Evolutionary conservation across 106 monocot species (phyloP).

Genomic region (Dactylorhiza incarnata): DNA sequence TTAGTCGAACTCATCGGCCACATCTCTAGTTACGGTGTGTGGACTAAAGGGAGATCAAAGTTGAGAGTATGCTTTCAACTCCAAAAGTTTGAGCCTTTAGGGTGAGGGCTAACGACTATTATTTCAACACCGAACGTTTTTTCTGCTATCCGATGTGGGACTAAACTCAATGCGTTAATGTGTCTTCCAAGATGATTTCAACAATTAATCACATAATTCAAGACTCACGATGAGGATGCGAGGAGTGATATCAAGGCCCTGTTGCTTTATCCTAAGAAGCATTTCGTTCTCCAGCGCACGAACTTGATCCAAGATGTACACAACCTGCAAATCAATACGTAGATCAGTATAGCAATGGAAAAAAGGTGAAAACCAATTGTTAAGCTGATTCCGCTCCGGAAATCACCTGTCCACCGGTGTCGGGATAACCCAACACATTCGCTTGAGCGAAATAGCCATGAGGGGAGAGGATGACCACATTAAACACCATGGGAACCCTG

Average conservation of each 20-base stretch:
- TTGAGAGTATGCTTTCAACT: too few relatives aligned
- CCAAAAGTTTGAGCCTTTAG: too few relatives aligned
- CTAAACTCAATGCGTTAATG: too few relatives aligned
- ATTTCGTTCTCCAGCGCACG: slow-evolving; percentile 89
- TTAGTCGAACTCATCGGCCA: too few relatives aligned
- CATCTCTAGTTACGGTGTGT: too few relatives aligned
- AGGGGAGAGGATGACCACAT: slow-evolving; percentile 92
- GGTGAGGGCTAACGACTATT: too few relatives aligned
- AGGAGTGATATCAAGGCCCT: slow-evolving; percentile 78
- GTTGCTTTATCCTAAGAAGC: slow-evolving; percentile 81
- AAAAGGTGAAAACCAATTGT: background rate
- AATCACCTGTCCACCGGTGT: slow-evolving; percentile 93
- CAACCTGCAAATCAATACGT: slow-evolving; percentile 39
- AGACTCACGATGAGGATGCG: slow-evolving; percentile 80
- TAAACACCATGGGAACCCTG: slow-evolving; percentile 87
- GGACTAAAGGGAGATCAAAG: too few relatives aligned
- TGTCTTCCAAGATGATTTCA: too few relatives aligned
- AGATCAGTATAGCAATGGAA: background rate
- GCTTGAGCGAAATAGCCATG: slow-evolving; percentile 98
- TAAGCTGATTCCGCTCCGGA: background rate
- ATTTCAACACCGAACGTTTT: too few relatives aligned
- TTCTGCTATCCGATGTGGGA: too few relatives aligned
- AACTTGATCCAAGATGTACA: slow-evolving; percentile 99
- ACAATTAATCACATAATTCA: background rate
- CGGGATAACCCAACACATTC: slow-evolving; percentile 94